Evolutionary conservation across 1,284 basidiomycete species (phyloP).

Genomic region (Schizophyllum commune): DNA sequence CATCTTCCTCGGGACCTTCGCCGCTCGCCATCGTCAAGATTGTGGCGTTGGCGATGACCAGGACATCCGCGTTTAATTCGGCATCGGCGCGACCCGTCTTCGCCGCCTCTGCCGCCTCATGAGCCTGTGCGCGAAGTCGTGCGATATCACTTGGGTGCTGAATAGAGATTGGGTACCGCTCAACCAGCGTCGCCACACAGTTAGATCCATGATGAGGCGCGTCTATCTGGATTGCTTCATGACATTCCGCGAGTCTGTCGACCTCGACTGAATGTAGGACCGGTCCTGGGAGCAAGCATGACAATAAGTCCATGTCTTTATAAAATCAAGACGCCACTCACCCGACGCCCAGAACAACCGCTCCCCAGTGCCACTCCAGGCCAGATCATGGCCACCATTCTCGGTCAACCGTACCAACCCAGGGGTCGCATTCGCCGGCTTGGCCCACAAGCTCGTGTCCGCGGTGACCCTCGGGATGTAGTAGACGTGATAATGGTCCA

Average conservation of each 20-base stretch:
- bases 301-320: too few species aligned
- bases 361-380: constrained; percentile 53
- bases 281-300: constrained; percentile 36
- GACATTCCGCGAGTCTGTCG: constrained; percentile 40
- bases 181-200: constrained; percentile 45
- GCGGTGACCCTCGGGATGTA: constrained; percentile 33
- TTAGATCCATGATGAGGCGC: constrained; percentile 45
- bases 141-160: constrained; percentile 53
- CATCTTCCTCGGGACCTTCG: constrained; percentile 29
- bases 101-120: constrained; percentile 4
- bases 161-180: constrained; percentile 49
- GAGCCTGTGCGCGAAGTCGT: constrained; percentile 47
- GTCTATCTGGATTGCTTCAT: constrained; percentile 38
- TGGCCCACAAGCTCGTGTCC: constrained; percentile 52
- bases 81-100: constrained; percentile 4
- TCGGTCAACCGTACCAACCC: constrained; percentile 53
- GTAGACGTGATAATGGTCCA: constrained; percentile 62
- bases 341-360: constrained; percentile 67
- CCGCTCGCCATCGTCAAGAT: constrained; percentile 57
- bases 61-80: constrained; percentile 29
- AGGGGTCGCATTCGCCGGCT: constrained; percentile 55
- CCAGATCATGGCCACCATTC: constrained; percentile 64
- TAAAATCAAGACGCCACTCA: constrained; percentile 16
- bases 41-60: constrained; percentile 59
- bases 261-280: constrained; percentile 56